Evolutionary conservation across 2,329 filamentous ascomycete genomes (phyloP), one percentile per base, ranked within the genome.

Genomic region (Exophiala xenobiotica): DNA sequence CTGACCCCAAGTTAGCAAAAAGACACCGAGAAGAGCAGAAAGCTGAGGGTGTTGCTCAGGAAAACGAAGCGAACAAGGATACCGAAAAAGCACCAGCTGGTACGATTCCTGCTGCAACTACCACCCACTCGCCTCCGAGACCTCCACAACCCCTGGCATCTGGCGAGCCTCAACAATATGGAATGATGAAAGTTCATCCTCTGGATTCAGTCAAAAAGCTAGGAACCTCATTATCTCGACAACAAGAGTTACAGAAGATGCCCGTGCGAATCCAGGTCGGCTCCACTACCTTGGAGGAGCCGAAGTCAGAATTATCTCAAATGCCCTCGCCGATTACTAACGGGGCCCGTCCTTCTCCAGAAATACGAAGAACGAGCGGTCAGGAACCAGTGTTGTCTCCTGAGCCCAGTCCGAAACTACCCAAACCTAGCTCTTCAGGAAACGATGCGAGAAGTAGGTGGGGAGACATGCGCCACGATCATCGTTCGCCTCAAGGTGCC

Each of bases 141-240:
- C 79, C 79, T 29, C 79, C 79, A 27, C 74, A 81, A 27, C 79
- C 79, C 6, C 74, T 81, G 20, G 76, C 79, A 11, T 78, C 75
- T 48, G 78, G 78, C 24, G 78, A 78, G 55, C 74, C 80, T 19
- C 78, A 79, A 51, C 79, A 82, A 61, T 82, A 81, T 65, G 79
- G 79, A 37, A 76, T 82, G 76, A 82, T 82, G 75, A 82, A 81
- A 65, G 75, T 82, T 7, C 79, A 82, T 62, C 77, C 78, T 59
- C 72, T 79, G 22, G 78, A 81, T 51, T 68, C 75, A 4, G 75
- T 80, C 22, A 75, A 74, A 61, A 75, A 71, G 60, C 59, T 73
- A 24, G 51, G 35, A 3, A 23, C 45, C 14, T 49, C 57, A 35
- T 65, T 68, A 38, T 62, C 66, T 39, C 64, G 66, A 20, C 65